Evolutionary conservation across 345 rosid species (phyloP).

Genomic region (Durio zibethinus): DNA sequence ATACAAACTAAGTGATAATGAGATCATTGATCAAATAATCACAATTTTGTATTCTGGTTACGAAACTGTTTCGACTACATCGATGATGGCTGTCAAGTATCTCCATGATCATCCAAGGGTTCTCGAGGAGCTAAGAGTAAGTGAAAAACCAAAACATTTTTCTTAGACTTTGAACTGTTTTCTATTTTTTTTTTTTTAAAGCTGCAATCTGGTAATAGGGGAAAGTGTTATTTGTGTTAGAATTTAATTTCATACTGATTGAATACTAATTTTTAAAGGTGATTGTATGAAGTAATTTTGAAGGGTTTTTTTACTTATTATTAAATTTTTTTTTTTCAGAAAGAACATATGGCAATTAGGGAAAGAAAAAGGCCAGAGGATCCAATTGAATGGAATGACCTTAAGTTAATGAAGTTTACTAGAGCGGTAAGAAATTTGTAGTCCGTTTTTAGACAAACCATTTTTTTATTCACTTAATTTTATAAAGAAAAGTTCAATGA

Average conservation of each 20-base stretch:
- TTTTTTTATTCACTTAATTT: background rate
- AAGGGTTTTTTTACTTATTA: constrained; percentile 10
- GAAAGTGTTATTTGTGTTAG: too few relatives aligned
- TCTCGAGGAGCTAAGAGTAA: constrained; percentile 68
- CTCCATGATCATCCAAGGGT: constrained; percentile 72
- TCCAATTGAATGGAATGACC: constrained; percentile 62
- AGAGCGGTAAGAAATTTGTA: constrained; percentile 61
- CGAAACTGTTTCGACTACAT: constrained; percentile 82
- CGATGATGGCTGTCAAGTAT: constrained; percentile 92
- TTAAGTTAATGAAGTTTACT: constrained; percentile 78
- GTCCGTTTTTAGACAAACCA: background rate
- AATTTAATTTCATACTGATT: too few relatives aligned
- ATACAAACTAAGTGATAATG: constrained; percentile 47
- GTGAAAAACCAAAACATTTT: constrained; percentile 16
- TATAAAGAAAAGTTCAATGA: background rate
- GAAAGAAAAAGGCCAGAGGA: constrained; percentile 57
- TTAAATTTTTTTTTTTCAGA: constrained; percentile 39
- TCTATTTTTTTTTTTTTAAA: too few relatives aligned
- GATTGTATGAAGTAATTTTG: too few relatives aligned
- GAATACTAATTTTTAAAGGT: too few relatives aligned
- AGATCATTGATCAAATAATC: constrained; percentile 79
- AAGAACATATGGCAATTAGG: constrained; percentile 71
- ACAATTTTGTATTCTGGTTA: constrained; percentile 76
- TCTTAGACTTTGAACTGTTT: background rate
- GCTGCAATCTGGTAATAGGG: too few relatives aligned